phyloP scores from a whole-genome alignment of 2,329 filamentous ascomycete species.

The Alternaria sp. region DNA sequence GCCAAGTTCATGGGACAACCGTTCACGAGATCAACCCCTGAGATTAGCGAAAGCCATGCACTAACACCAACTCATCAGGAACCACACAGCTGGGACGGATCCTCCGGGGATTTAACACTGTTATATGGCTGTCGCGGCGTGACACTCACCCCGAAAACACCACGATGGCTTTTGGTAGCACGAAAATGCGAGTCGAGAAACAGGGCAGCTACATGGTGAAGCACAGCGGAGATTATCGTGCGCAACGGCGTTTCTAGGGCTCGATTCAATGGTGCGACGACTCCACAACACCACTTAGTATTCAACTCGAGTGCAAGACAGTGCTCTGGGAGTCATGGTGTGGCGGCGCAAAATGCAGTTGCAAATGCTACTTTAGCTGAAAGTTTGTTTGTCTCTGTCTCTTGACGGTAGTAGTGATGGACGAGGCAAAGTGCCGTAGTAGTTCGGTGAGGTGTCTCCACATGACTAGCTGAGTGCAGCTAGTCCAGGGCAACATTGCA shows the following conservation, averaged over 20 bases:
- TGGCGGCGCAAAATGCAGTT: neutral
- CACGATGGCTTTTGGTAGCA: neutral
- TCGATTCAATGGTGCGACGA: constrained; percentile 13
- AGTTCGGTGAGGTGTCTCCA: neutral
- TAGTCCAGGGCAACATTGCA: constrained; percentile 7
- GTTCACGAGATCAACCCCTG: constrained; percentile 4
- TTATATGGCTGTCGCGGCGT: neutral
- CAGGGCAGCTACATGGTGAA: neutral
- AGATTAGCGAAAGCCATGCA: constrained; percentile 15
- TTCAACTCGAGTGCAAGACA: neutral
- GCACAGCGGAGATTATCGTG: constrained; percentile 3
- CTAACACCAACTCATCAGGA: neutral
- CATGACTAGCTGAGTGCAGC: neutral
- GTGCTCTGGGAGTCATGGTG: neutral
- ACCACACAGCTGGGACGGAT: constrained; percentile 2
- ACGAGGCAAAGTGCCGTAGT: neutral
- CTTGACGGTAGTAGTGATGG: neutral
- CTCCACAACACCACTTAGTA: constrained; percentile 1
- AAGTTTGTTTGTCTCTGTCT: neutral
- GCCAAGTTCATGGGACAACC: too few species aligned
- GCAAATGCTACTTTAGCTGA: neutral
- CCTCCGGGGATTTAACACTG: neutral
- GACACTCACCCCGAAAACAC: neutral
- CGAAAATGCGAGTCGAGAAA: neutral
- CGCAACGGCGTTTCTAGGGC: neutral